Percentiles rank a stretch among this genome's conserved stretches.
These are phyloP conservation scores for Abortiporus biennis DNA, from an alignment of 1,284 basidiomycete genomes.

Conservation along the genomic window DNA sequence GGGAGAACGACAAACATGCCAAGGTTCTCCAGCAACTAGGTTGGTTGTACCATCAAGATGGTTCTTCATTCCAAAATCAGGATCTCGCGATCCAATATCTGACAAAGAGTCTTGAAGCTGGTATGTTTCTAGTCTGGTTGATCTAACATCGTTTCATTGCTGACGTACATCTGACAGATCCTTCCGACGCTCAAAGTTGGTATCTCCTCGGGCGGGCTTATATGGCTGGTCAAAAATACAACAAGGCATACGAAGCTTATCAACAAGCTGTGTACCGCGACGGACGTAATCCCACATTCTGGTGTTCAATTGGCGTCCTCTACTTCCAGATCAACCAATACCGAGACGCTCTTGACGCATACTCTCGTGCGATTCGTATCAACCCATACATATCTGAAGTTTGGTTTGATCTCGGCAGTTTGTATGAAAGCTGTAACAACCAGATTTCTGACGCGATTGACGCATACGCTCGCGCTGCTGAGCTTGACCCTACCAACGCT, in stretches of 20 bases:
- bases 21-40: slow-evolving; percentile 98
- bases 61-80: slow-evolving; percentile 91
- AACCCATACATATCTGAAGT: slow-evolving; percentile 99
- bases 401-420: slow-evolving; percentile 96
- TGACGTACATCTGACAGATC: slow-evolving; percentile 47
- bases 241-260: slow-evolving; percentile 99
- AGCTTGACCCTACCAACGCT: slow-evolving; percentile 80
- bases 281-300: slow-evolving; percentile 97
- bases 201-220: slow-evolving; percentile 97
- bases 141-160: slow-evolving; percentile 2
- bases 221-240: slow-evolving; percentile 99
- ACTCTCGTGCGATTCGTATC: slow-evolving; percentile 96
- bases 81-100: slow-evolving; percentile 91
- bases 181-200: slow-evolving; percentile 97
- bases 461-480: slow-evolving; percentile 89
- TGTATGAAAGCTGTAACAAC: slow-evolving; percentile 99
- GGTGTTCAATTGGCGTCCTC: slow-evolving; percentile 98
- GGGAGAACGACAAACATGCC: slow-evolving; percentile 90
- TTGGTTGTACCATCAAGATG: slow-evolving; percentile 95
- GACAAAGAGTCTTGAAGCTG: slow-evolving; percentile 91
- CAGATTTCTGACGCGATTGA: slow-evolving; percentile 99
- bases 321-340: slow-evolving; percentile 99
- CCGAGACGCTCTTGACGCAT: slow-evolving; percentile 96
- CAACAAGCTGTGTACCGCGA: slow-evolving; percentile 99
- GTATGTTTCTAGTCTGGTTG: slow-evolving; percentile 42